Conservation (phyloP, 768 basidiomycete species). For the Leccinellum rugosiceps region DNA sequence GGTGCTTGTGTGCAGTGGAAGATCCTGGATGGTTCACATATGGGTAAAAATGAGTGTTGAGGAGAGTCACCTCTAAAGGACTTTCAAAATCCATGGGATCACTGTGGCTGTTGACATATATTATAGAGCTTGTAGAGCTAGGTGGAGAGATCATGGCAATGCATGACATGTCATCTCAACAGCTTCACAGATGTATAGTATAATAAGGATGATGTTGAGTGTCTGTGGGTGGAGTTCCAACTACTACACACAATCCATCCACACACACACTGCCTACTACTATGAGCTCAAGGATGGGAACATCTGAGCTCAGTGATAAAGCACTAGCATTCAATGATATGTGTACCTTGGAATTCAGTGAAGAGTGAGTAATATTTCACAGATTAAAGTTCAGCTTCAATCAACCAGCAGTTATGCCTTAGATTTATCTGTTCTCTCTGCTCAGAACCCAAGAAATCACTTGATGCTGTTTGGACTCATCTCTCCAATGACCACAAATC, state of each 20-base stretch:
- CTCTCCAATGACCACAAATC: background rate
- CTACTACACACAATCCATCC: no score
- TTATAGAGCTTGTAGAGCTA: background rate
- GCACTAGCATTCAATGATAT: background rate
- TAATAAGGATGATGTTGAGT: background rate
- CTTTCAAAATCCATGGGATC: no score
- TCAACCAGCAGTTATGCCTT: no score
- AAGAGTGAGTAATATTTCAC: background rate
- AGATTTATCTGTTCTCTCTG: no score
- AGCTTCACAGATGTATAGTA: background rate
- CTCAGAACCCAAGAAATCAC: background rate
- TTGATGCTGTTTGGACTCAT: background rate
- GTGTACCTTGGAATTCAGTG: background rate
- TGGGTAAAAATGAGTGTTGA: no score
- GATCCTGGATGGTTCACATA: no score
- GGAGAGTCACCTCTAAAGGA: no score
- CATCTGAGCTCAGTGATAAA: background rate
- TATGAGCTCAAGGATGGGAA: background rate
- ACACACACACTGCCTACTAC: background rate
- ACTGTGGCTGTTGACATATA: background rate
- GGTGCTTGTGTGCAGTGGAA: no score
- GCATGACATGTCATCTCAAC: background rate
- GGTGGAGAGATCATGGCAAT: background rate
- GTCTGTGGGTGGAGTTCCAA: background rate
- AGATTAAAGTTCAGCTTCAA: no score